Conservation (phyloP, 345 rosid genomes). For the Carallia pectinifolia region DNA sequence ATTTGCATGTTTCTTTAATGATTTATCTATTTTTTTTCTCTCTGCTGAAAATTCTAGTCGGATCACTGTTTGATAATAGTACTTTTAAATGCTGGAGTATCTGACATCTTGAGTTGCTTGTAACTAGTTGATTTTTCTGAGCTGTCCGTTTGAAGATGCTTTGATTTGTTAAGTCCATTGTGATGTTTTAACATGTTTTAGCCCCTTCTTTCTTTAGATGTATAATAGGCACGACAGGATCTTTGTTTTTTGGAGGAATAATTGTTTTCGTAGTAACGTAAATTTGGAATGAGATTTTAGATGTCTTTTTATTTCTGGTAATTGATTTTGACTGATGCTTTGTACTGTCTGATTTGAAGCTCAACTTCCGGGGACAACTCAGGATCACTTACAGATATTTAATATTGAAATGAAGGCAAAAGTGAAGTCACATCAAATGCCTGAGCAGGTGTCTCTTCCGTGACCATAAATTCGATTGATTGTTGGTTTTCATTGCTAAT, state of each 20-base stretch:
- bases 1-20: background rate
- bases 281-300: background rate
- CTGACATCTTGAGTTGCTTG: no score
- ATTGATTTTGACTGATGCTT: constrained; percentile 10
- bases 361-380: constrained; percentile 91
- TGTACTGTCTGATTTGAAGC: constrained; percentile 45
- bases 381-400: constrained; percentile 97
- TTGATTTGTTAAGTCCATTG: no score
- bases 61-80: no score
- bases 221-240: no score
- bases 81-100: no score
- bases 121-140: no score
- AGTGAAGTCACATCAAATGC: constrained; percentile 95
- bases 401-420: constrained; percentile 96
- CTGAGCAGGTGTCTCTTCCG: constrained; percentile 70
- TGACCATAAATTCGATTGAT: background rate
- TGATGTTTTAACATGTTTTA: no score
- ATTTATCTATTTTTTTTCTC: background rate
- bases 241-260: no score
- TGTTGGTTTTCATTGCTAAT: no score
- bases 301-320: background rate
- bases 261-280: background rate
- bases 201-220: no score
- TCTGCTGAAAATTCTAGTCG: no score
- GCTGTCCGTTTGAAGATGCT: no score